Percentiles rank a stretch among this genome's conserved stretches.
Evolutionary conservation across 371 early-diverging fungal genomes (phyloP).

Genomic region (Funneliformis caledonium): DNA sequence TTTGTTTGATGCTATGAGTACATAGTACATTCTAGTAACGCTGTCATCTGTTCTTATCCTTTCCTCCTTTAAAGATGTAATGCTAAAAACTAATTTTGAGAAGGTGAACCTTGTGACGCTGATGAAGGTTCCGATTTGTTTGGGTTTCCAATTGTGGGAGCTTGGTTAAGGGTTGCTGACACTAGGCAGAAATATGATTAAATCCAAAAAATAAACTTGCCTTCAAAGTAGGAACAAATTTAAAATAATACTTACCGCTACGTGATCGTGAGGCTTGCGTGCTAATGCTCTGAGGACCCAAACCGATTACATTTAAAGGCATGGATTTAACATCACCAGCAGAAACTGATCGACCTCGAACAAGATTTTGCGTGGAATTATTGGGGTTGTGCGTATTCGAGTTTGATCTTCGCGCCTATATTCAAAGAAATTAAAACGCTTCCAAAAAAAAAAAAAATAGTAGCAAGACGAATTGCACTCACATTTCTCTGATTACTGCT

Average conservation of each 20-base stretch:
- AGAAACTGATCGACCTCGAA: neutral
- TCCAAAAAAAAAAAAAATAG: neutral
- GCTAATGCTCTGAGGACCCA: neutral
- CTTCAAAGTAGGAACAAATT: neutral
- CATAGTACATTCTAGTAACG: no score
- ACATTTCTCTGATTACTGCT: neutral
- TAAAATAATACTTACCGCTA: conserved; percentile 13
- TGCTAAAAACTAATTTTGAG: neutral
- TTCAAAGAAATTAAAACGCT: neutral
- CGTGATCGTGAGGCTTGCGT: neutral
- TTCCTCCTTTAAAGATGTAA: no score
- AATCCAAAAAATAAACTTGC: neutral
- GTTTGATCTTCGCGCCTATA: neutral
- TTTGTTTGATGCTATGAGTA: no score
- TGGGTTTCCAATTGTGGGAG: neutral
- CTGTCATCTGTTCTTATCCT: no score
- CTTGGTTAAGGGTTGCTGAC: neutral
- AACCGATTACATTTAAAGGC: neutral
- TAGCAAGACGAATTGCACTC: neutral
- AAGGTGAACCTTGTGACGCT: neutral
- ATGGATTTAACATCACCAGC: neutral
- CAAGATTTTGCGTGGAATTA: neutral
- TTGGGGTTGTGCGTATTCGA: neutral
- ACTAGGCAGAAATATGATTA: neutral
- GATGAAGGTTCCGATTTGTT: neutral